phyloP scores from a whole-genome alignment of 352 stramenopile species.

The Globisporangium recalcitrans region DNA sequence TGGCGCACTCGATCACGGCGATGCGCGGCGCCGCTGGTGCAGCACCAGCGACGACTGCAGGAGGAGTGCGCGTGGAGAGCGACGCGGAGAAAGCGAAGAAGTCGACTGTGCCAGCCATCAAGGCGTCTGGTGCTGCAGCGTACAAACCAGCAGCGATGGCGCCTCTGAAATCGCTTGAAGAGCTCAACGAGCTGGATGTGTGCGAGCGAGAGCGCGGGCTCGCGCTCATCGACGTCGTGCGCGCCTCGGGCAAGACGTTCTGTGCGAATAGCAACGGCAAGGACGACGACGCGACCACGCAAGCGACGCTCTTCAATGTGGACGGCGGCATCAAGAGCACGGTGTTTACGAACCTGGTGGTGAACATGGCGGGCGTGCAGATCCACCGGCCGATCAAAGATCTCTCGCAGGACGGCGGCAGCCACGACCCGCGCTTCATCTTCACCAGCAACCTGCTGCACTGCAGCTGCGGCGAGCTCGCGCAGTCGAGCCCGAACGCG shows the following conservation, averaged over 20 bases:
- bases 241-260: constrained; percentile 6
- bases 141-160: not conserved
- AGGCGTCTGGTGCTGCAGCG: not conserved
- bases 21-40: not conserved
- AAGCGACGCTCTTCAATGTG: constrained; percentile 10
- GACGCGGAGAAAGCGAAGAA: not conserved
- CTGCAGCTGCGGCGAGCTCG: constrained; percentile 8
- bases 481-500: not conserved
- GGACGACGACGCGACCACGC: not conserved
- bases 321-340: constrained; percentile 4
- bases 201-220: constrained; percentile 12
- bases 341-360: constrained; percentile 9
- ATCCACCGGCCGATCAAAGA: constrained; percentile 15
- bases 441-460: constrained; percentile 4
- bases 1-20: not conserved
- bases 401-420: constrained; percentile 20
- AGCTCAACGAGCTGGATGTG: constrained; percentile 2
- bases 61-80: not conserved
- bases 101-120: not conserved
- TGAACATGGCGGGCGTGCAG: constrained; percentile 3
- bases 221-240: constrained; percentile 9
- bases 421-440: constrained; percentile 22
- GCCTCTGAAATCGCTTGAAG: not conserved
- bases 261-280: not conserved
- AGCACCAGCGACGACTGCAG: not conserved